Evolutionary conservation across 148 eudicot species (phyloP).

Genomic region (Silene conica): DNA sequence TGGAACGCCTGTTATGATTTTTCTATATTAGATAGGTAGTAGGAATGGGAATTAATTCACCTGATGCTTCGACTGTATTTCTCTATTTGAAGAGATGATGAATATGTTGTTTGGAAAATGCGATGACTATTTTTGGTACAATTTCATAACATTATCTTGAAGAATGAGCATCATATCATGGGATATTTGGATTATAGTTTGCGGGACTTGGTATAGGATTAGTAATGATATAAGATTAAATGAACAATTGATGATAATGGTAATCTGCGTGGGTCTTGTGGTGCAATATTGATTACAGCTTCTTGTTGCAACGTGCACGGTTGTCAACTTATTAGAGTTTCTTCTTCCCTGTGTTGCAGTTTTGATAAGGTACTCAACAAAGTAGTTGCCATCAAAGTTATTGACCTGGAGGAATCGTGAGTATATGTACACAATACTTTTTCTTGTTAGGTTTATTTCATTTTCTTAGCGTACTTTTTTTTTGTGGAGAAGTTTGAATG

Average conservation of each 20-base stretch:
- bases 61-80: background rate
- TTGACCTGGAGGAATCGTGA: conserved; percentile 98
- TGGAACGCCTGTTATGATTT: background rate
- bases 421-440: conserved; percentile 28
- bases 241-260: background rate
- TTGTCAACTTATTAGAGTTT: background rate
- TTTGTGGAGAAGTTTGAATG: background rate
- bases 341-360: conserved; percentile 46
- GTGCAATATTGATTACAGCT: background rate
- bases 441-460: background rate
- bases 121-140: background rate
- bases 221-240: background rate
- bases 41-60: background rate
- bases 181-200: background rate
- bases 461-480: background rate
- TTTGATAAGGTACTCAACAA: conserved; percentile 86
- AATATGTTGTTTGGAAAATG: background rate
- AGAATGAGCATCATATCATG: background rate
- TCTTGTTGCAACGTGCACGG: background rate
- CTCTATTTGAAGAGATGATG: background rate
- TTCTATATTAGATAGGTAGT: background rate
- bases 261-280: background rate
- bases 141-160: background rate
- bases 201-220: background rate
- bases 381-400: conserved; percentile 90